Evolutionary conservation across 2,329 filamentous ascomycete species (phyloP), one percentile per base, ranked within the genome.

Genomic region (Ascocoryne sarcoides): DNA sequence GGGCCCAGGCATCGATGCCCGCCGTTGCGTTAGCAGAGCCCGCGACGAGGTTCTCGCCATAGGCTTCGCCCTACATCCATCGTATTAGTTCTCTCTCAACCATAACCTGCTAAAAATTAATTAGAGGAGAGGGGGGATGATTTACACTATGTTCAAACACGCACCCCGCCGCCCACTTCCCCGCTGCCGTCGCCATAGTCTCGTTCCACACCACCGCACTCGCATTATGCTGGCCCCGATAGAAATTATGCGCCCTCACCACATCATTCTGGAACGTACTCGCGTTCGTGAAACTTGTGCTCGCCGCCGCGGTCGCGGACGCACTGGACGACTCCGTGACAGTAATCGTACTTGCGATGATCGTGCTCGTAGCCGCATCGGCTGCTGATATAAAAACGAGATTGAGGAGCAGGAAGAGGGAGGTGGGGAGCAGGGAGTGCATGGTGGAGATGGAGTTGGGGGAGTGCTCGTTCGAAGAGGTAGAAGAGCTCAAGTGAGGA

Each of bases 11-110:
- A 32, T 75, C 70, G n/a, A 88, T 66, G 36, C 73, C 69, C 3
- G 68, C 64, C 0, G 70, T 70, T 1, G 70, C 72, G 53, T 81
- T 77, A 0, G 65, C 47, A 56, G 77, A 86, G 3, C 82, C 82
- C 4, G 76, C 67, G 5, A 82, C 82, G 3, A 89, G 69, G 60
- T 88, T 89, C 63, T 89, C 84, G 53, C 84, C 84, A 46, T 78
- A 79, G 0, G 79, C 75, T 0, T 79, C 78, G 40, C 70, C 69
- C 66, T 70, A 28, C 32, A 21, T 12, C 9, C 12, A n/a, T n/a
- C n/a, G n/a, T n/a, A n/a, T n/a, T 10, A 19, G 14, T 20, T 4
- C 32, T 5, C 30, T 32, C 3, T 32, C 10, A 4, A 15, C 15
- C 18, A 10, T 14, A 3, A 15, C 8, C 8, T 3, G 30, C 8